Evolutionary conservation across 306 rosid genomes (phyloP).

Genomic region (Vigna mungo): DNA sequence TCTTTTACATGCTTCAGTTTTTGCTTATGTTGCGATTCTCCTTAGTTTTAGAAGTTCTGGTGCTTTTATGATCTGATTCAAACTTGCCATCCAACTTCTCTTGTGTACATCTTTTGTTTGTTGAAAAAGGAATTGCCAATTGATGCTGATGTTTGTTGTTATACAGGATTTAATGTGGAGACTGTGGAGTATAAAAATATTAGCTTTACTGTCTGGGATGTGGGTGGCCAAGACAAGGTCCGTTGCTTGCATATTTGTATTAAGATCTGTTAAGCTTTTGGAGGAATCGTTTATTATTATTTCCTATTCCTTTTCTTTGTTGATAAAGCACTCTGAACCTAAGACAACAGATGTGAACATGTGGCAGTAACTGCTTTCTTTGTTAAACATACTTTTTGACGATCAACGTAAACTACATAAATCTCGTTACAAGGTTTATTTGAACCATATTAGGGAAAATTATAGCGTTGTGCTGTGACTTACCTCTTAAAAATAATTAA

Average conservation of each 20-base stretch:
- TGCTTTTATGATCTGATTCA: neutral
- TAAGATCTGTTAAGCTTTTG: neutral
- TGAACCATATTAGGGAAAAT: constrained; percentile 13
- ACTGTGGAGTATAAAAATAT: constrained; percentile 81
- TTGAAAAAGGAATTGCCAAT: constrained; percentile 6
- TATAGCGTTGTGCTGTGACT: constrained; percentile 38
- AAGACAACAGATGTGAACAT: neutral
- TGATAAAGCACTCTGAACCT: neutral
- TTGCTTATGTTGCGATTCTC: neutral
- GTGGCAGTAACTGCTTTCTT: neutral
- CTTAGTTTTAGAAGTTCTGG: neutral
- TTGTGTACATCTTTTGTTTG: constrained; percentile 3
- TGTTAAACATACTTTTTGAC: constrained; percentile 14
- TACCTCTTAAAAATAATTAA: neutral
- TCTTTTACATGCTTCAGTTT: neutral
- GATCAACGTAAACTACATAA: constrained; percentile 46
- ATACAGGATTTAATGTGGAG: constrained; percentile 74
- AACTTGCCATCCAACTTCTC: neutral
- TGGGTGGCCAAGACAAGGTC: constrained; percentile 85
- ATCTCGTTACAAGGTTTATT: constrained; percentile 47
- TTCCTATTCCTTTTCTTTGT: neutral
- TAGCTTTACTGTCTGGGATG: constrained; percentile 84
- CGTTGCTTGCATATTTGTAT: constrained; percentile 32
- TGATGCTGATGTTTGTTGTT: constrained; percentile 27
- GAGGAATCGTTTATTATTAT: neutral